A percentile compares a stretch with the other conserved stretches of the same genome.
Conservation (phyloP, 495 filamentous ascomycete species). For the Trichoderma orchidacearum region DNA sequence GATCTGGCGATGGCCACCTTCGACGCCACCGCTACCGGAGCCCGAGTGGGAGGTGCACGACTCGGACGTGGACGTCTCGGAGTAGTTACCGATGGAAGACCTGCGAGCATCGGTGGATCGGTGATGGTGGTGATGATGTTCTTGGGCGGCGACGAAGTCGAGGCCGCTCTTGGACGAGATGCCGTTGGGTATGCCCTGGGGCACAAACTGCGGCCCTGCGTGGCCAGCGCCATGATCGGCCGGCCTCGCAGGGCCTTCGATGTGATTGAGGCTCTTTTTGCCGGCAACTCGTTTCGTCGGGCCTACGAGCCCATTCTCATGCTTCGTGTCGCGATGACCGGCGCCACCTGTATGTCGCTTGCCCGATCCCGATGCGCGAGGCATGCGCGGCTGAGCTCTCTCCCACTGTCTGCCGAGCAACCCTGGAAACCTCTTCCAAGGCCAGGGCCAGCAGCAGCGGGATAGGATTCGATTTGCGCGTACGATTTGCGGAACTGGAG, state of each 20-base stretch:
- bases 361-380: constrained; percentile 51
- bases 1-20: constrained; percentile 40
- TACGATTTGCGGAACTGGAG: too few relatives aligned
- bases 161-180: background rate
- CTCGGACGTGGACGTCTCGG: constrained; percentile 36
- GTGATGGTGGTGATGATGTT: constrained; percentile 15
- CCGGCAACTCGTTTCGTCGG: constrained; percentile 61
- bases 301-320: constrained; percentile 78
- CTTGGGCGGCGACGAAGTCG: constrained; percentile 13
- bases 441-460: constrained; percentile 2
- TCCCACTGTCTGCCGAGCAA: background rate
- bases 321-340: constrained; percentile 61
- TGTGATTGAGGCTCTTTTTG: constrained; percentile 33
- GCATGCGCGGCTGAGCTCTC: constrained; percentile 38
- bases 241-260: constrained; percentile 30
- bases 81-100: constrained; percentile 28
- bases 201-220: background rate
- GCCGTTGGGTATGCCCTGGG: background rate
- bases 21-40: constrained; percentile 17
- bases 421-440: background rate
- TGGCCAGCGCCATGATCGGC: background rate
- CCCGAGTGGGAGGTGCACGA: constrained; percentile 10
- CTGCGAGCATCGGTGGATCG: constrained; percentile 27
- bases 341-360: constrained; percentile 52
- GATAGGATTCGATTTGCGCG: background rate